Conservation (phyloP, 2,329 filamentous ascomycete genomes). For the Tolypocladium nubicola region DNA sequence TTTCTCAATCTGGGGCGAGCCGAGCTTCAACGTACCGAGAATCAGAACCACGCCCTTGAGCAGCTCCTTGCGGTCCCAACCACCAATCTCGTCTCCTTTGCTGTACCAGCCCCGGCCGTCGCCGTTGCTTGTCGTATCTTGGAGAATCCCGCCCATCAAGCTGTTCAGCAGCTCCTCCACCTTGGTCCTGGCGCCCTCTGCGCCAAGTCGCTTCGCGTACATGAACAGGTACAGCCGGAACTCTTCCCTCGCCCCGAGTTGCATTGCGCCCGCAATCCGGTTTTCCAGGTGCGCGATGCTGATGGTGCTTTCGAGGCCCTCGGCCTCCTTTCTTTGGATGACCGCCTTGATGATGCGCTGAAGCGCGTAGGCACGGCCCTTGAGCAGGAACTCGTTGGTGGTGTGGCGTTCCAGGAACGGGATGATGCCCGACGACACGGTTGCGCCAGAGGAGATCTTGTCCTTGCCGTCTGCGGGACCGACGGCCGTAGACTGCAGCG, state of each 20-base stretch:
- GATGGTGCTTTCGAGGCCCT: constrained; percentile 81
- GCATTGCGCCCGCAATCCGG: constrained; percentile 77
- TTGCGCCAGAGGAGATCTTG: constrained; percentile 35
- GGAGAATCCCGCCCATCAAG: constrained; percentile 62
- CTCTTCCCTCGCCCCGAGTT: constrained; percentile 78
- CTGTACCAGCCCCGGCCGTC: constrained; percentile 51
- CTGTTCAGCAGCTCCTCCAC: constrained; percentile 85
- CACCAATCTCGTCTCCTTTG: constrained; percentile 65
- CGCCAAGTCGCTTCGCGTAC: constrained; percentile 92
- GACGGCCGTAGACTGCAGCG: constrained; percentile 62
- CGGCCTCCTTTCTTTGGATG: constrained; percentile 80
- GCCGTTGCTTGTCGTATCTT: constrained; percentile 41
- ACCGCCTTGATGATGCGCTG: constrained; percentile 86
- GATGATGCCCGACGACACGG: constrained; percentile 82
- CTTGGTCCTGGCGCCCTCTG: constrained; percentile 77
- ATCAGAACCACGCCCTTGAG: constrained; percentile 87
- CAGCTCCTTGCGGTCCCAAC: constrained; percentile 81
- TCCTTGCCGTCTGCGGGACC: constrained; percentile 39
- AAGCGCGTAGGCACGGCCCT: constrained; percentile 82
- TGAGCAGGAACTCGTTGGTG: constrained; percentile 82
- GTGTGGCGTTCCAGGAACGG: constrained; percentile 90
- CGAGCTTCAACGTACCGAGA: constrained; percentile 55
- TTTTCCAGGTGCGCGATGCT: constrained; percentile 95
- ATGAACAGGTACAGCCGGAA: constrained; percentile 94
- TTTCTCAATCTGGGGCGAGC: background rate